phyloP scores from a whole-genome alignment of 1,284 basidiomycete species.

The Phylloporus sp. region DNA sequence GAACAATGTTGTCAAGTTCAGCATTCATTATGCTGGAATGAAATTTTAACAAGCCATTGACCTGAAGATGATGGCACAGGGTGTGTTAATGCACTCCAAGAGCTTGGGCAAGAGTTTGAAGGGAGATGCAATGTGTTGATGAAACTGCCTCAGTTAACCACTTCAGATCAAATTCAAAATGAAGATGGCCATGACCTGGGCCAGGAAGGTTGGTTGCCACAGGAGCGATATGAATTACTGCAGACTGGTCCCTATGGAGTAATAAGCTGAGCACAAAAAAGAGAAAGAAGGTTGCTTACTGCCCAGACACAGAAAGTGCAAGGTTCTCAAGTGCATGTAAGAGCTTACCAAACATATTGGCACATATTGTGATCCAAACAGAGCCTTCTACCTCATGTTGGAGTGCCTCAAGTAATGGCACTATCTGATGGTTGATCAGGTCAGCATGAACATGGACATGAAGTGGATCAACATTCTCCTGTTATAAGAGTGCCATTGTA shows the following conservation, averaged over 20 bases:
- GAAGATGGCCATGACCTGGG: neutral
- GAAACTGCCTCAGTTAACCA: constrained; percentile 6
- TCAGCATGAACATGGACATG: constrained; percentile 15
- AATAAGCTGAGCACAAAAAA: too few relatives aligned
- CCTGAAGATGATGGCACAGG: constrained; percentile 1
- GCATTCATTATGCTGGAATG: constrained; percentile 8
- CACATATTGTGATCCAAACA: neutral
- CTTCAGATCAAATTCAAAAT: neutral
- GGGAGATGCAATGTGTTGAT: neutral
- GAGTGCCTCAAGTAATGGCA: constrained; percentile 19
- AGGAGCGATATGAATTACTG: neutral
- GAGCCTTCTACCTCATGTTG: constrained; percentile 9
- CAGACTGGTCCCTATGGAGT: too few relatives aligned
- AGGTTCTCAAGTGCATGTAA: neutral
- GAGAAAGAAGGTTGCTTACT: neutral
- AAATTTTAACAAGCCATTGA: neutral
- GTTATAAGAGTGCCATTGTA: constrained; percentile 6
- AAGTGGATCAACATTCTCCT: constrained; percentile 20
- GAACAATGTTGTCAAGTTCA: neutral
- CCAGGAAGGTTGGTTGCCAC: neutral
- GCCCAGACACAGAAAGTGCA: neutral
- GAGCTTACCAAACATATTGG: neutral
- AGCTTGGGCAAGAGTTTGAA: neutral
- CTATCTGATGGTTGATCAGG: constrained; percentile 7
- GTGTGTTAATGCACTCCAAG: constrained; percentile 13